Evolutionary conservation across 176 grass and related monocot species (phyloP), one percentile per base, ranked within the genome.

Genomic region (Triticum monococcum): DNA sequence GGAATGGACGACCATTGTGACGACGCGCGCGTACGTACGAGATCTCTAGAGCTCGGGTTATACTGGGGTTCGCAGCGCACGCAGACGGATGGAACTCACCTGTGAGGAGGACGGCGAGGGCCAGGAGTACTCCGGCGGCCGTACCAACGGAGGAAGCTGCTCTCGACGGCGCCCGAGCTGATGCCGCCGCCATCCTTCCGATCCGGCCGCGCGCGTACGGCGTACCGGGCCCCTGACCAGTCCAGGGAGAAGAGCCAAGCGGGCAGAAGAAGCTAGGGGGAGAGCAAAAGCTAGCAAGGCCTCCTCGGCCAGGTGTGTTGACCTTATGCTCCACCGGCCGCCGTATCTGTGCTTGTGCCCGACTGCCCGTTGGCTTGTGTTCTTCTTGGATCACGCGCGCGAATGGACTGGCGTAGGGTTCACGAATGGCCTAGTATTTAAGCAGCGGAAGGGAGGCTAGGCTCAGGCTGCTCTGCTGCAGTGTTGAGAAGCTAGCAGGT

Each of bases 41-140:
- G 20, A 8, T 9, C 57, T 60, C 6, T 1, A 40, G 35, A 7
- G 38, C 40, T n/a, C 67, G 12, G 22, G 5, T 17, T 74, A 38
- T 14, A n/a, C 43, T 23, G 3, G 35, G 33, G 48, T 12, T 14
- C 31, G 18, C 6, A 37, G 36, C 36, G 36, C 57, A 9, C 17
- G 33, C 8, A 68, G 46, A 31, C 7, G 0, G 9, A 78, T 11
- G 2, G 9, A 83, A 37, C 81, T 43, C 54, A 88, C 87, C 67
- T 31, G 83, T 20, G 1, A 86, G 83, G 33, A 89, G 69, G 81
- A 72, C 9, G 38, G 26, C 26, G 36, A 83, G 25, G 35, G 69
- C 1, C n/a, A 89, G 61, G 61, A 85, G 45, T 7, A 46, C 66
- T 72, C n/a, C 28, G 78, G 70, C 36, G 1, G 50, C 64, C 26